Evolutionary conservation across 2,329 filamentous ascomycete species (phyloP), one percentile per base, ranked within the genome.

Genomic region (Epichloe typhina): DNA sequence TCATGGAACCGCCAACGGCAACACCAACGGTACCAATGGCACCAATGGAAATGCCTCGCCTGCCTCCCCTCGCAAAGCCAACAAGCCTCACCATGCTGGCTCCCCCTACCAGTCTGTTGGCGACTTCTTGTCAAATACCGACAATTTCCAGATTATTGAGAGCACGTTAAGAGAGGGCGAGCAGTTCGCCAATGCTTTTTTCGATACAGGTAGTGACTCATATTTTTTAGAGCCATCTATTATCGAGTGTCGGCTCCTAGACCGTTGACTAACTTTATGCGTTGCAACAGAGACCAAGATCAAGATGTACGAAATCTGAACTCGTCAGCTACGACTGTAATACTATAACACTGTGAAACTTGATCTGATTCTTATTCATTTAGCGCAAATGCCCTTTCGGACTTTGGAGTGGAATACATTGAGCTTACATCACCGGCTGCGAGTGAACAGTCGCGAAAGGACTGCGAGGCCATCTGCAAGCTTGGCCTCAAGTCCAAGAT

Each of bases 401-500:
- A 53, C 17, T 57, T 57, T 35, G 55, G 55, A 19, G 55, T 57
- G 17, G 55, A 64, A 1, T 64, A 62, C 26, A 60, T 65, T 13
- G 89, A 95, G 71, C 75, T 96, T 60, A 96, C 90, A 53, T 86
- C 78, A 55, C 90, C 90, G 39, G 87, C 84, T 55, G 85, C 89
- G 50, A 90, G 85, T 13, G 84, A 89, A 72, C 88, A 95, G 71
- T 94, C 88, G 50, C 80, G 83, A 66, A 70, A 73, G 62, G 91
- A 96, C 72, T 95, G 88, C 69, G 84, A 93, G 72, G 83, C 83
- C 52, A 95, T 96, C 64, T 94, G 88, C 84, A 88, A 90, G 77
- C 84, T 96, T 50, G 89, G 89, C 56, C 80, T 96, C 68, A 90
- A 88, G 58, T 54, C 64, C 54, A 66, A 66, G 60, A 64, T 67